These are phyloP conservation scores for Plantago elongata DNA, from an alignment of 257 asterid species.

Conservation along the genomic window DNA sequence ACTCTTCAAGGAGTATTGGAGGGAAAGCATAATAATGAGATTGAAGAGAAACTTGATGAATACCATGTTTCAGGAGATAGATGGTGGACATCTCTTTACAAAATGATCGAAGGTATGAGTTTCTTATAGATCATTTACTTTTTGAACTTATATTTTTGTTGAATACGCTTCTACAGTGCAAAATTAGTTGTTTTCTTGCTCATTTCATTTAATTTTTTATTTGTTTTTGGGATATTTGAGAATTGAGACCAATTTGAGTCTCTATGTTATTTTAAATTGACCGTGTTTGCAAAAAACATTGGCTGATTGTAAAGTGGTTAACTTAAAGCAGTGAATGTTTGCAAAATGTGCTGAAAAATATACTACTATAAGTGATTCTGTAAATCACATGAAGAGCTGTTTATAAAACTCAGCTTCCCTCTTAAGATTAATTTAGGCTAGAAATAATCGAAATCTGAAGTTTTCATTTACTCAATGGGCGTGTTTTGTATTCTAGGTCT, in stretches of 20 bases:
- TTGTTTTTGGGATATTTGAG: too few relatives aligned
- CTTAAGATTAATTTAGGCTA: too few relatives aligned
- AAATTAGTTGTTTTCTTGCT: too few relatives aligned
- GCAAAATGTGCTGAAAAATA: too few relatives aligned
- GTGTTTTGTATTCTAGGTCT: slow-evolving; percentile 43
- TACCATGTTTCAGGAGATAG: slow-evolving; percentile 65
- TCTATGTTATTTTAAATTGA: too few relatives aligned
- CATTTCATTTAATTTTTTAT: too few relatives aligned
- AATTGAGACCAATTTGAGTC: too few relatives aligned
- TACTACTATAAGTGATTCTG: neutral
- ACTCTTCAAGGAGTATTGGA: slow-evolving; percentile 86
- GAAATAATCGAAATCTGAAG: neutral
- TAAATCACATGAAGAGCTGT: too few relatives aligned
- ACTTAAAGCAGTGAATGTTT: too few relatives aligned
- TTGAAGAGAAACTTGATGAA: slow-evolving; percentile 66
- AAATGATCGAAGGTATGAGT: slow-evolving; percentile 72
- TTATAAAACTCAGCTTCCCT: too few relatives aligned
- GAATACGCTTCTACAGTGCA: neutral
- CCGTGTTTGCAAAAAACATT: too few relatives aligned
- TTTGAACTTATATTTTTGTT: neutral
- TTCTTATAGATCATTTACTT: neutral
- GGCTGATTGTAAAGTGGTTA: too few relatives aligned
- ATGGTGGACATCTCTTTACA: slow-evolving; percentile 94
- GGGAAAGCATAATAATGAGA: slow-evolving; percentile 75
- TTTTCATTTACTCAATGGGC: neutral